Percentiles rank a stretch among this genome's conserved stretches.
Evolutionary conservation across 495 filamentous ascomycete genomes (phyloP).

Genomic region (Talaromyces liani): DNA sequence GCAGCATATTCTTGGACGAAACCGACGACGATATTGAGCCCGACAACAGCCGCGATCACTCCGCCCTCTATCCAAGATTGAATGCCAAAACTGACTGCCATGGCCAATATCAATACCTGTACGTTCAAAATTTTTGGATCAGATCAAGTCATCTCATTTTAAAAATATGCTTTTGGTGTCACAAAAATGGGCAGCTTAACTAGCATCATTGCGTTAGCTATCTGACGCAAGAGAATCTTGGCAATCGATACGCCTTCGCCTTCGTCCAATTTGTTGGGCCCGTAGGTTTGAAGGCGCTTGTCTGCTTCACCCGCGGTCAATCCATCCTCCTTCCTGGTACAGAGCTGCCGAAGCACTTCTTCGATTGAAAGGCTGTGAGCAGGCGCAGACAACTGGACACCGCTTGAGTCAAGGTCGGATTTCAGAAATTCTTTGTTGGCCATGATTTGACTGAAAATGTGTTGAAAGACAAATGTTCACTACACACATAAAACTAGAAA

Average conservation of each 20-base stretch:
- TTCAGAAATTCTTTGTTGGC: neutral
- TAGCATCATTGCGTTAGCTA: constrained; percentile 64
- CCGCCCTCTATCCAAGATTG: constrained; percentile 64
- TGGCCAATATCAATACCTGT: constrained; percentile 54
- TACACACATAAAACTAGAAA: too few relatives aligned
- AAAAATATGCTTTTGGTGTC: too few relatives aligned
- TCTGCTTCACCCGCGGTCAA: constrained; percentile 49
- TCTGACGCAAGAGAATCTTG: constrained; percentile 52
- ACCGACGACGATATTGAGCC: constrained; percentile 56
- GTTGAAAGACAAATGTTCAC: too few relatives aligned
- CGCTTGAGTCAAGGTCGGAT: neutral
- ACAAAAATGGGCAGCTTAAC: constrained; percentile 21
- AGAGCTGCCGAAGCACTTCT: constrained; percentile 49
- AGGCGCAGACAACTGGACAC: constrained; percentile 43
- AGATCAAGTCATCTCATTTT: too few relatives aligned
- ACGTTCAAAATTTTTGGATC: too few relatives aligned
- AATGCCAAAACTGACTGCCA: constrained; percentile 64
- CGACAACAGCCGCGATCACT: constrained; percentile 60
- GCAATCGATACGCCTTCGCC: constrained; percentile 48
- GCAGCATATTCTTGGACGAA: constrained; percentile 60
- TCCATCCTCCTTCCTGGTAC: constrained; percentile 53
- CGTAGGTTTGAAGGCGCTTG: constrained; percentile 46
- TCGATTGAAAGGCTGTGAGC: constrained; percentile 55
- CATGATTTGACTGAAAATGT: neutral
- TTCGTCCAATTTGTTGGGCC: constrained; percentile 55